phyloP scores from a whole-genome alignment of 805 yeast genomes.

The Candida caryicola region DNA sequence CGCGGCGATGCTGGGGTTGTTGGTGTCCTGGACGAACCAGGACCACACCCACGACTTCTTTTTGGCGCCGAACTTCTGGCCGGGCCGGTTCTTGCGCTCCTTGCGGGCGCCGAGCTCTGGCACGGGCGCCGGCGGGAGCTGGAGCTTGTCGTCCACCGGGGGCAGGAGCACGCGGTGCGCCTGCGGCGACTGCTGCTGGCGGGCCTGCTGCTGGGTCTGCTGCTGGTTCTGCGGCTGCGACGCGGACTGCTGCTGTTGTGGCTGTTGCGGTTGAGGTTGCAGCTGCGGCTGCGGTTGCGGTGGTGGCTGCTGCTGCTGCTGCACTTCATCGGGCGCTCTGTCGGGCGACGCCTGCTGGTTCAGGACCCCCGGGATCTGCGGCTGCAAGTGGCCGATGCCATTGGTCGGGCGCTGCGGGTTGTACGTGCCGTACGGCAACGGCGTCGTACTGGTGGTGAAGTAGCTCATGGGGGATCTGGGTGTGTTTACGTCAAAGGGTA shows the following conservation, averaged over 20 bases:
- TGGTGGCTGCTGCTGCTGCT: not conserved
- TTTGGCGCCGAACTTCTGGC: conserved; percentile 58
- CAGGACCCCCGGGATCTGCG: conserved; percentile 7
- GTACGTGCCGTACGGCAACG: conserved; percentile 9
- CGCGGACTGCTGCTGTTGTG: not conserved
- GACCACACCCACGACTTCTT: conserved; percentile 64
- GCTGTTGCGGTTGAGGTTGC: conserved; percentile 1
- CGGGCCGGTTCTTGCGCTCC: conserved; percentile 46
- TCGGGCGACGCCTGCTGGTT: conserved; percentile 1
- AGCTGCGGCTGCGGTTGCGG: conserved; percentile 3
- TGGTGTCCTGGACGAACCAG: conserved; percentile 54
- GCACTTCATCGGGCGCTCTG: conserved; percentile 1
- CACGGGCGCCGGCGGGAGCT: not conserved
- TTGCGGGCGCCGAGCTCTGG: conserved; percentile 14
- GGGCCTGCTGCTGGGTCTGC: not conserved
- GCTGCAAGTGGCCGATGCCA: conserved; percentile 5
- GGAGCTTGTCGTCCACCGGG: conserved; percentile 1
- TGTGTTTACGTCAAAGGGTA: too few species aligned
- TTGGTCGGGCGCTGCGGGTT: conserved; percentile 6
- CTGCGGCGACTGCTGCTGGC: not conserved
- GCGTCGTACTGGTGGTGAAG: conserved; percentile 6
- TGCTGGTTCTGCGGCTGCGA: conserved; percentile 1
- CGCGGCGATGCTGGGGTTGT: conserved; percentile 48
- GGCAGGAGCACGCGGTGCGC: not conserved
- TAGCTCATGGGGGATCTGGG: conserved; percentile 8